Conservation (phyloP, 129 eudicot species). For the Silybum marianum region DNA sequence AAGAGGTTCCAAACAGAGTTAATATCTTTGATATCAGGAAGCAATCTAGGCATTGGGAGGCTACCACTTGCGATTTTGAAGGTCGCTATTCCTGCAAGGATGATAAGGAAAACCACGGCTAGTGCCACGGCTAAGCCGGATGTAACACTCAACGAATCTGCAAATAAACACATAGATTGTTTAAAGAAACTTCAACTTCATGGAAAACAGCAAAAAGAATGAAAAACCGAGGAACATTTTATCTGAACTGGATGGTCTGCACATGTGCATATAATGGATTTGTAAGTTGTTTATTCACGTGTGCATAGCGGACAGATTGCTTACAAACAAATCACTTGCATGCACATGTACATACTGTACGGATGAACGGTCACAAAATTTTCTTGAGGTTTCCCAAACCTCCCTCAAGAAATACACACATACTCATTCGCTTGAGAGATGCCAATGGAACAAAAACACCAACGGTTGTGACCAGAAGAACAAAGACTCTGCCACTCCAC, state of each 20-base stretch:
- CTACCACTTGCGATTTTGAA: conserved; percentile 46
- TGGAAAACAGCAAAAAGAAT: not conserved
- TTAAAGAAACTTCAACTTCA: no score
- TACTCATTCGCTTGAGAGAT: conserved; percentile 65
- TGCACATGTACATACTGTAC: no score
- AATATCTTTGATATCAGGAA: conserved; percentile 53
- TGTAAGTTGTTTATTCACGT: no score
- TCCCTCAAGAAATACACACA: conserved; percentile 24
- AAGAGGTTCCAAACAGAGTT: conserved; percentile 62
- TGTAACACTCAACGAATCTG: conserved; percentile 69
- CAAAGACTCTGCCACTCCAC: conserved; percentile 60
- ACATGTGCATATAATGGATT: no score
- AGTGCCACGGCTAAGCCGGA: conserved; percentile 65
- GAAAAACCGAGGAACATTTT: no score
- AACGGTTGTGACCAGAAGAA: conserved; percentile 51
- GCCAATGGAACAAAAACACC: conserved; percentile 63
- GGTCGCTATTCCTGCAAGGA: conserved; percentile 49
- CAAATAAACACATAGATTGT: conserved; percentile 14
- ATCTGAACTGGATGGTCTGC: no score
- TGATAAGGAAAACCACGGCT: conserved; percentile 59
- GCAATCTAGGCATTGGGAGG: conserved; percentile 50
- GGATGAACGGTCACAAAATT: no score
- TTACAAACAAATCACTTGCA: no score
- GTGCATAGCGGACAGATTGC: no score
- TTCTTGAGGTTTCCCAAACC: no score